Evolutionary conservation across 768 basidiomycete genomes (phyloP).

Genomic region (Boletus pseudopeckii): DNA sequence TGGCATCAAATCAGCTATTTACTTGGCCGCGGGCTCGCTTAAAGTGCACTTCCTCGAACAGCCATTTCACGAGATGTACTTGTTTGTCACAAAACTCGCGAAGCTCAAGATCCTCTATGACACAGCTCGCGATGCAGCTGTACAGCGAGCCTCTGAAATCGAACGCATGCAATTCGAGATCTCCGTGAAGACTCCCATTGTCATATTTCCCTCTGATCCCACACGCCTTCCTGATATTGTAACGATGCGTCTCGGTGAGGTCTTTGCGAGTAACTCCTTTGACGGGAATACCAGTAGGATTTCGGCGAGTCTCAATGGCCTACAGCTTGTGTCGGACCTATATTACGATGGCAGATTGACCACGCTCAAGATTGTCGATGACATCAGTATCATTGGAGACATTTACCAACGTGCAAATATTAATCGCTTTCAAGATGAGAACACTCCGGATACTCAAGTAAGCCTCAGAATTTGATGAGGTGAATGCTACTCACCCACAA

Average conservation of each 20-base stretch:
- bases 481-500: constrained; percentile 5
- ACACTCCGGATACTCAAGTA: constrained; percentile 76
- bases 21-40: constrained; percentile 83
- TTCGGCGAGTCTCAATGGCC: constrained; percentile 73
- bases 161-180: constrained; percentile 90
- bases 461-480: constrained; percentile 3
- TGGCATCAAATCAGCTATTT: constrained; percentile 81
- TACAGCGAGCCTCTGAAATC: constrained; percentile 90
- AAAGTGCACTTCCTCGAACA: constrained; percentile 85
- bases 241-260: constrained; percentile 83
- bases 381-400: constrained; percentile 72
- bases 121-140: constrained; percentile 88
- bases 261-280: constrained; percentile 76
- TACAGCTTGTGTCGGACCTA: constrained; percentile 76
- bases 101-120: constrained; percentile 93
- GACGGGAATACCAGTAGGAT: constrained; percentile 54
- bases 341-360: constrained; percentile 46
- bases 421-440: constrained; percentile 47
- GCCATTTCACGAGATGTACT: constrained; percentile 85
- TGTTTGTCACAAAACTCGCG: constrained; percentile 81
- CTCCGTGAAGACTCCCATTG: constrained; percentile 87
- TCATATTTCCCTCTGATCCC: constrained; percentile 78
- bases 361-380: constrained; percentile 84
- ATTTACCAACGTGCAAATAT: constrained; percentile 60
- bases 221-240: constrained; percentile 62